These are phyloP conservation scores for Scenedesmus sp. DNA, from an alignment of 163 green algal species.

Conservation along the genomic window DNA sequence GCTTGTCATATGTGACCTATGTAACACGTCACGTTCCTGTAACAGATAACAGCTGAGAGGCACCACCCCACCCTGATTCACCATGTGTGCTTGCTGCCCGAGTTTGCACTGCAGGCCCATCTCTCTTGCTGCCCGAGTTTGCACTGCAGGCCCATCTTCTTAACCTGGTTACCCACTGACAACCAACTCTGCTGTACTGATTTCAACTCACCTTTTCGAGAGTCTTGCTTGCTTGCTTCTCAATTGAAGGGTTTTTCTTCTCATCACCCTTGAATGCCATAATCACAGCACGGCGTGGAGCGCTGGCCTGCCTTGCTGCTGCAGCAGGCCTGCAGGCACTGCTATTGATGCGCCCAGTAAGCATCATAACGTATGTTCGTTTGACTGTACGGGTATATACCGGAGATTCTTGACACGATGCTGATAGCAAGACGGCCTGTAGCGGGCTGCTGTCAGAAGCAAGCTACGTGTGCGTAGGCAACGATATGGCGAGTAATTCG, in stretches of 20 bases:
- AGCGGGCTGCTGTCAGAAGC: not conserved
- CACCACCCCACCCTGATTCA: too few species aligned
- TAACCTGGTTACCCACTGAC: too few species aligned
- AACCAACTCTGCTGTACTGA: not conserved
- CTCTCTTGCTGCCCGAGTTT: too few species aligned
- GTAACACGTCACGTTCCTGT: too few species aligned
- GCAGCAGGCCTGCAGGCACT: not conserved
- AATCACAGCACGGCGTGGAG: not conserved
- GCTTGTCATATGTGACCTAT: too few species aligned
- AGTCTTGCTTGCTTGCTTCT: not conserved
- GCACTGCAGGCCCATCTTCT: too few species aligned
- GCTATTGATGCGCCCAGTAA: not conserved
- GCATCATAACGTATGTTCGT: not conserved
- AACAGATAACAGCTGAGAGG: too few species aligned
- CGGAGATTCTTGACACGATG: not conserved
- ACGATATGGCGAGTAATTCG: not conserved
- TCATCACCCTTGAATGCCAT: constrained; percentile 36
- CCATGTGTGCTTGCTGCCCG: too few species aligned
- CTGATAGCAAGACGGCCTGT: not conserved
- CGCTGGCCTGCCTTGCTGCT: not conserved
- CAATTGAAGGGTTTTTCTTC: not conserved
- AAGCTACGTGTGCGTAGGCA: not conserved
- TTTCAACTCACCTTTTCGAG: not conserved
- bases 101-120: too few species aligned
- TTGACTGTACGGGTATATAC: not conserved